A percentile compares a stretch with the other conserved stretches of the same genome.
phyloP scores from a whole-genome alignment of 805 yeast species.

The Myxozyma neotropica region DNA sequence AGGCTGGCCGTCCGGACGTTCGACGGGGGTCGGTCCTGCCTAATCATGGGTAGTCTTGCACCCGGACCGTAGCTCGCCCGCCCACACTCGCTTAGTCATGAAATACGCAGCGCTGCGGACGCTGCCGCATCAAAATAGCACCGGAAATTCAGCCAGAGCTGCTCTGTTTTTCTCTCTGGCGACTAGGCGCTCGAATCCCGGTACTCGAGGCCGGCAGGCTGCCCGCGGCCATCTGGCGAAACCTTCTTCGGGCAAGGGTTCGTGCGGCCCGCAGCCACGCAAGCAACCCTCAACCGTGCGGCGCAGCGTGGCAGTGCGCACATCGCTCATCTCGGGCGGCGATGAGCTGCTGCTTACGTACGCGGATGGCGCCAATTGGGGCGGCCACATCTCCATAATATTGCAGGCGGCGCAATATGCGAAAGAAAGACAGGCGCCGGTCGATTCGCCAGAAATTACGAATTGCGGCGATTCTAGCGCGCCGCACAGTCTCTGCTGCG shows the following conservation, averaged over 20 bases:
- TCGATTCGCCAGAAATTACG: too few relatives aligned
- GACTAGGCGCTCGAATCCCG: too few relatives aligned
- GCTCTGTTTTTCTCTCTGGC: too few relatives aligned
- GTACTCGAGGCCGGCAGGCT: too few relatives aligned
- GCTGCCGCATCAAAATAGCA: too few relatives aligned
- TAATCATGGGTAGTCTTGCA: neutral
- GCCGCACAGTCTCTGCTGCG: neutral
- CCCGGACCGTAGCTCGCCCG: neutral
- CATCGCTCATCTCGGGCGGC: slow-evolving; percentile 9
- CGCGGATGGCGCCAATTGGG: neutral
- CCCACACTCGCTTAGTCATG: too few relatives aligned
- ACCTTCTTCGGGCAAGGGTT: slow-evolving; percentile 11
- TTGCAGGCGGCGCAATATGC: too few relatives aligned
- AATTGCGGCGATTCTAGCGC: too few relatives aligned
- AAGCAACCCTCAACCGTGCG: slow-evolving; percentile 2
- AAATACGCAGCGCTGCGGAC: too few relatives aligned
- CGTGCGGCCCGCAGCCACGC: neutral
- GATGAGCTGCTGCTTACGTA: slow-evolving; percentile 4
- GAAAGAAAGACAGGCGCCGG: too few relatives aligned
- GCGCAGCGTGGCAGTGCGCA: slow-evolving; percentile 16
- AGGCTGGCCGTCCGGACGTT: neutral
- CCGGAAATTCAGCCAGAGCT: too few relatives aligned
- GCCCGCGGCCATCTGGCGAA: too few relatives aligned
- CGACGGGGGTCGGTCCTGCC: neutral
- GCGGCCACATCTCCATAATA: neutral